Evolutionary conservation across 495 filamentous ascomycete species (phyloP), one percentile per base, ranked within the genome.

Genomic region (Neurospora terricola): DNA sequence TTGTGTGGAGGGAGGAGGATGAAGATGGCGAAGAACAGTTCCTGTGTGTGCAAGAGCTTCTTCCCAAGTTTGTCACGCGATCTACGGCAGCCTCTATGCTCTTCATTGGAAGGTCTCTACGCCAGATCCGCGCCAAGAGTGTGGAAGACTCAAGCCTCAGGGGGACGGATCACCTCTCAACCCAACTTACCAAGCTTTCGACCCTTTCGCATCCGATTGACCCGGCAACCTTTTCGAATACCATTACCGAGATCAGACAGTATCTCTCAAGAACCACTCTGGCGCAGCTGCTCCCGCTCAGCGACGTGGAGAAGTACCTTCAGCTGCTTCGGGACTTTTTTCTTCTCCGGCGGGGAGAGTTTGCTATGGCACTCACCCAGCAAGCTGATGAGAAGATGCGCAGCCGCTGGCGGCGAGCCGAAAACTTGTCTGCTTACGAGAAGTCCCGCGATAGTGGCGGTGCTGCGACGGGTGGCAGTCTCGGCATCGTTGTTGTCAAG

Each of bases 21-120:
- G 77, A 76, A 16, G 81, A 85, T 72, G 59, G 37, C 27, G 72
- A 38, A 69, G 71, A 85, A 74, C 76, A 79, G 71, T 86, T 76
- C 71, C 76, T 70, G 71, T 84, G 59, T 75, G 86, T 77, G 72
- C 72, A 72, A 42, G 79, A 82, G 4, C 80, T 96, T 30, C 80
- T 95, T 11, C 96, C 96, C 1, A 87, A 86, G 23, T 97, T 97
- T 76, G 94, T 97, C 12, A 88, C 91, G 7, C 76, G 86, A 4
- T 82, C 89, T 16, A 92, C 94, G 4, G 94, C 93, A 36, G 85
- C 87, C 10, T 97, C 94, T 10, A 92, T 98, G 76, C 79, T 98
- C 4, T 98, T 97, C 79, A 92, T 99, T 73, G 96, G 96, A 2
- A 91, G 91, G 73, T 95, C 93, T 0, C 83, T 98, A 54, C 93